Base-by-base conservation (phyloP, 768 basidiomycete genomes). In the Neoboletus subvelutipes region DNA sequence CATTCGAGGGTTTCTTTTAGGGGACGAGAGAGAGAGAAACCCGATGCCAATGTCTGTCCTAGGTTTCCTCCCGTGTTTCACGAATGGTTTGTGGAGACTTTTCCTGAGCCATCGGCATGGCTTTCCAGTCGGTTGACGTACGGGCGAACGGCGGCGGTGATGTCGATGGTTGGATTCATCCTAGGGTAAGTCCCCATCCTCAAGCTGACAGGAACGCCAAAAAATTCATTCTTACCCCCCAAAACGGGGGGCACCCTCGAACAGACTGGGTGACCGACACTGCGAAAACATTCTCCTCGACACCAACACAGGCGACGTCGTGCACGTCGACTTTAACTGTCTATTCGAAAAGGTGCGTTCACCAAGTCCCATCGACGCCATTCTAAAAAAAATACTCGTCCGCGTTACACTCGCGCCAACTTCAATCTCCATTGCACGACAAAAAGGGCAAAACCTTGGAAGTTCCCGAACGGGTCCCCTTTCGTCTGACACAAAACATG, bases 91-190 rank as follows among this genome's bases (percentile, higher is more conserved):
- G 73, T 96, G 34, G 91, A 94, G 68, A 95, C 90, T 0, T 98
- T 98, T 75, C 95, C 97, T 0, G 97, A 99, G 64, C 97, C 97
- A 0, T 87, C 90, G 0, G 90, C 92, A 0, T 99, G 97, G 97
- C 80, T 98, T 17, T 83, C 87, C 1, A 90, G 90, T 69, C 85
- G 96, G n/a, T 71, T 92, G 63, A 79, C 84, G 1, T 99, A 95
- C 67, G 87, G 83, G 5, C 81, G 96, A 42, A 97, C 96, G 0
- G 83, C 90, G 0, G 97, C 96, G 0, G 97, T 98, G 52, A 98
- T 97, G 88, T 97, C 91, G 1, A 98, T 99, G 91, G 91, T 98
- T 22, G 97, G 97, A 12, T 96, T 91, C 65, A 94, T 99, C 42
- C 78, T 98, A 13, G 96, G 96, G 94, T 96, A 61, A 45, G 57